Conservation (phyloP, 257 asterid species). For the Solanum sejunctum region DNA sequence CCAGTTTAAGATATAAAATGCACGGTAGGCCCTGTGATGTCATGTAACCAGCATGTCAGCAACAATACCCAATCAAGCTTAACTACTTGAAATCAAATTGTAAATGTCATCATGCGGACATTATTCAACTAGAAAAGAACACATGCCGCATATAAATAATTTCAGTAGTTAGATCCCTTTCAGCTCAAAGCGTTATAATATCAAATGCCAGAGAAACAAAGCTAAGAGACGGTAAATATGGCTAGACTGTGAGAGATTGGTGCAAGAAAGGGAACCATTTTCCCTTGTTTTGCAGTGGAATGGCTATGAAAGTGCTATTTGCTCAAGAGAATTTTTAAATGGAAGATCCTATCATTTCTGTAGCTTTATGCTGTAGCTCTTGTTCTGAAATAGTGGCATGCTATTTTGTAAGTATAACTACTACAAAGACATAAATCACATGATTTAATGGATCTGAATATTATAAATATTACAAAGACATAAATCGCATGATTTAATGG, state of each 20-base stretch:
- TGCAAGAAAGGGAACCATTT: background rate
- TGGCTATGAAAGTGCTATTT: background rate
- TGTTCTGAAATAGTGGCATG: background rate
- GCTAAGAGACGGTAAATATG: background rate
- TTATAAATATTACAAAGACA: background rate
- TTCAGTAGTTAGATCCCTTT: background rate
- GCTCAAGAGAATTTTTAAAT: background rate
- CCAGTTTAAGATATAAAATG: constrained; percentile 86
- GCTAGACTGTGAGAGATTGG: background rate
- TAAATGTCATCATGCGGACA: background rate
- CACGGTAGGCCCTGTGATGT: constrained; percentile 70
- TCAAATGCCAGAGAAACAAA: background rate
- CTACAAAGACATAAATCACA: background rate
- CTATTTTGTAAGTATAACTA: background rate
- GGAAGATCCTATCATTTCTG: background rate
- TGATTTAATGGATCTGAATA: background rate
- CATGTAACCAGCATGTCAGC: background rate
- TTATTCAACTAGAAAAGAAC: background rate
- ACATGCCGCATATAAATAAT: background rate
- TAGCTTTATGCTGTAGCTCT: background rate
- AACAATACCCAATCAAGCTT: background rate
- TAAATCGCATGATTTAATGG: no score
- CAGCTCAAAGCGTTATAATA: background rate
- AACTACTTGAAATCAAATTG: background rate
- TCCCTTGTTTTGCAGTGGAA: background rate